Base-by-base conservation (phyloP, 139 green algal species). In the Dunaliella primolecta region DNA sequence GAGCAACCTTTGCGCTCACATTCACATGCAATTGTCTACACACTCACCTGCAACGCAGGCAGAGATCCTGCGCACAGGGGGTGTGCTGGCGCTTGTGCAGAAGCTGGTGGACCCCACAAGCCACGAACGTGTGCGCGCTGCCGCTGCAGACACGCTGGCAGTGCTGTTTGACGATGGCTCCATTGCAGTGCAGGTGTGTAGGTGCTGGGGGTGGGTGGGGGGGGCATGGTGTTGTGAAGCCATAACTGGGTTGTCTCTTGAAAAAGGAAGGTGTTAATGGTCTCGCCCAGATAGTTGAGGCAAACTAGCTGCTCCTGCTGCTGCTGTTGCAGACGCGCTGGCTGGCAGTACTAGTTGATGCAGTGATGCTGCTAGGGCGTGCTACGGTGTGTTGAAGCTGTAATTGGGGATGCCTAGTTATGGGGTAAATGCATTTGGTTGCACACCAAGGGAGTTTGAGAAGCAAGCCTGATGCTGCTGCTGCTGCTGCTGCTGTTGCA, bases 41-140 rank as follows among this genome's bases (percentile, higher is more conserved):
- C 23, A 3, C 25, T 84, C 2, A 77, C 46, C 21, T 25, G 2
- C 29, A 74, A 3, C 25, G 37, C 82, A 87, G 82, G 83, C 80
- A 1, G 86, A 89, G 25, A 78, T 89, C 3, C 34, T 87, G 35
- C 15, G 74, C 20, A 70, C 75, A 0, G 86, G 86, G 0, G 86
- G 55, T 29, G 74, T 89, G 11, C 76, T 72, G 71, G 83, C 80
- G 1, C 80, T 89, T 15, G 35, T 36, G 2, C 38, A 75, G 33
- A 34, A 33, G 2, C 70, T 80, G 2, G 21, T n/a, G 3, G 33
- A 83, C 56, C 31, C 31, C 0, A 55, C 21, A 24, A 75, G 15
- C 7, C 82, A 81, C 36, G 72, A 81, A 27, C 70, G 15, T 27
- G 72, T 86, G 81, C 32, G 56, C 1, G 57, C 57, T 57, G 57